Evolutionary conservation across 805 yeast genomes (phyloP), one percentile per base, ranked within the genome.

Genomic region (Yarrowia yakushimensis): DNA sequence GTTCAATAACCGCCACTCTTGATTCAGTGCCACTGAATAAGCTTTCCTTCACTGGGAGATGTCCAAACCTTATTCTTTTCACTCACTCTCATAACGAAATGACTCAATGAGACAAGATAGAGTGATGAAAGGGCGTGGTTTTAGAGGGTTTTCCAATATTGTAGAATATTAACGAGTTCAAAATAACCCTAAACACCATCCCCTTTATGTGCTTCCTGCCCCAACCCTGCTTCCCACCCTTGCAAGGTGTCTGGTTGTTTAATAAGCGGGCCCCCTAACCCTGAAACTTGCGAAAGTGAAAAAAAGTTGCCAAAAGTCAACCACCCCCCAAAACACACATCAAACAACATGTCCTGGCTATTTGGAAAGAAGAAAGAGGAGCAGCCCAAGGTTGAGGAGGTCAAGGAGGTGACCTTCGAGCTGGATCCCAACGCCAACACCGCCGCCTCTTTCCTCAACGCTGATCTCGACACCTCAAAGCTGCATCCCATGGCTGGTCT

Each of bases 401-500:
- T 46, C 25, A 28, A 30, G 60, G 70, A 68, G 60, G 63, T 64
- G 65, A 69, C 77, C 31, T 76, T 81, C 63, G 88, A 89, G 22
- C 85, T 86, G 71, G 90, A 87, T 71, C 86, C 90, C 25, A 72
- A 80, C 42, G 85, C 85, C 41, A 70, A 84, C 22, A 88, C 85
- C 70, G 87, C 87, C 18, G 79, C 87, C 36, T 78, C 79, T 65
- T 81, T 87, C 67, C 77, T 88, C 69, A 79, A 82, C 64, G 77
- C 83, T 11, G 86, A 86, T 22, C 64, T 87, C 64, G 96, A 89
- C 70, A 79, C 92, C 30, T 75, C 86, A 60, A 81, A 81, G 74
- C 80, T 92, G 71, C 97, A 92, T 73, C 97, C 97, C 30, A 79
- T 93, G 72, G 97, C 97, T 1, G 96, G 96, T 15, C 80, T 92